Base-by-base conservation (phyloP, 371 early-diverging fungal species). In the Fennellomyces sp. region DNA sequence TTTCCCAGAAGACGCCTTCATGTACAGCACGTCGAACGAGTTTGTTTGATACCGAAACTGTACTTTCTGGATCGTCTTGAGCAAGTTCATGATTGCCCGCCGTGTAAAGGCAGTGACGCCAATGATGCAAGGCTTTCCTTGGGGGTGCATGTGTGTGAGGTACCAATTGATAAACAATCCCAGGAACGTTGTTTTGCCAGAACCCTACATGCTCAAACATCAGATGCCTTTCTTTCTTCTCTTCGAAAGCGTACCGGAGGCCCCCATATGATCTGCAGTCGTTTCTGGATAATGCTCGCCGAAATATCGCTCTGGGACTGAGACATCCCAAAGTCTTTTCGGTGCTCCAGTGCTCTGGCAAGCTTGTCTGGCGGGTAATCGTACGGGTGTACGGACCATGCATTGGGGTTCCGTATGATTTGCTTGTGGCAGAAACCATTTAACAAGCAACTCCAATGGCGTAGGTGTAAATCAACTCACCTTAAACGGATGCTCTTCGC, bases 101-200 rank as follows among this genome's bases (percentile, higher is more conserved):
- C 79, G 75, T 2, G 86, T 85, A 33, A 78, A 83, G 4, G 86
- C 86, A 21, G 86, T 81, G 29, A 85, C 52, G 11, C 81, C 84
- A 48, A 85, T 78, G 23, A 80, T 70, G 33, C 65, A 69, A 66
- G 73, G 58, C 56, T 65, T 53, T 58, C 36, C 27, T 41, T 45
- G 45, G 1, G 17, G 7, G 35, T 48, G 49, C 58, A 65, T 48
- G 59, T 73, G 59, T 13, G 58, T 71, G 17, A 82, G 61, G 51
- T 73, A 81, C 69, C 84, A 73, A 17, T 78, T 68, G 8, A 78
- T 56, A 31, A 82, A 77, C 15, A 81, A 53, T 2, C 84, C 81
- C 36, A 85, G 60, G 42, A 83, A 85, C 38, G 81, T 78, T 1
- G 86, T 83, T 47, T 85, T 85, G 27, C 86, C 86, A 5, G 86